These are phyloP conservation scores for Globisporangium paroecandrum DNA, from an alignment of 352 stramenopile species.

Conservation along the genomic window DNA sequence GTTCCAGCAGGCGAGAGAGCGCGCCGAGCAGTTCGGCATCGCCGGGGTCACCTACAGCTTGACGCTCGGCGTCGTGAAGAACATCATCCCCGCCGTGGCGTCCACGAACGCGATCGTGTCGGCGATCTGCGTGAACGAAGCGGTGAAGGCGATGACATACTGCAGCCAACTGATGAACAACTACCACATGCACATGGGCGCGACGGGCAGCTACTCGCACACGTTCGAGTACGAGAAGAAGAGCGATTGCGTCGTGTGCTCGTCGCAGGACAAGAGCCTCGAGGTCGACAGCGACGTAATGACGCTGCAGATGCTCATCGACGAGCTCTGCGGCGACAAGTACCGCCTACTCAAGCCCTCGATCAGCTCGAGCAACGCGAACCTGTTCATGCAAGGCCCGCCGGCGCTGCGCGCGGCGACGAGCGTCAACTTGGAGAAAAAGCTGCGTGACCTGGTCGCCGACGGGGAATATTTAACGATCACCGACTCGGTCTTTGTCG, in stretches of 20 bases:
- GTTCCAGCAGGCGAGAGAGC: conserved; percentile 87
- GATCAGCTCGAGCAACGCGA: conserved; percentile 56
- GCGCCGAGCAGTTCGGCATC: conserved; percentile 94
- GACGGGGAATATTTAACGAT: conserved; percentile 91
- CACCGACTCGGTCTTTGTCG: conserved; percentile 92
- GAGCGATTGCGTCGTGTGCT: conserved; percentile 83
- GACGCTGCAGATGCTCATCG: conserved; percentile 63
- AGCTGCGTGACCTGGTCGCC: conserved; percentile 84
- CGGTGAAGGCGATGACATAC: conserved; percentile 96
- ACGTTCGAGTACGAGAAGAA: conserved; percentile 97
- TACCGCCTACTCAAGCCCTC: conserved; percentile 72
- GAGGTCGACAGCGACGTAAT: conserved; percentile 41
- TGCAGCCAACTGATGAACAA: conserved; percentile 96
- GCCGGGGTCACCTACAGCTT: conserved; percentile 95
- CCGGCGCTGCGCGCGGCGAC: conserved; percentile 87
- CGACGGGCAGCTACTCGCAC: conserved; percentile 93
- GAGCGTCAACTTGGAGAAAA: conserved; percentile 89
- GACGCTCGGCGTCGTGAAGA: conserved; percentile 97
- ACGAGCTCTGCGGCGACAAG: conserved; percentile 53
- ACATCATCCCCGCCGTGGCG: conserved; percentile 97
- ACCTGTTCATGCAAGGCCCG: conserved; percentile 81
- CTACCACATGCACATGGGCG: conserved; percentile 99
- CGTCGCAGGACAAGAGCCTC: conserved; percentile 61
- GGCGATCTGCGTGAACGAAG: conserved; percentile 96
- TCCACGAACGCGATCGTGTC: conserved; percentile 96